These are phyloP conservation scores for Mucuna pruriens DNA, from an alignment of 306 rosid genomes.

Conservation along the genomic window DNA sequence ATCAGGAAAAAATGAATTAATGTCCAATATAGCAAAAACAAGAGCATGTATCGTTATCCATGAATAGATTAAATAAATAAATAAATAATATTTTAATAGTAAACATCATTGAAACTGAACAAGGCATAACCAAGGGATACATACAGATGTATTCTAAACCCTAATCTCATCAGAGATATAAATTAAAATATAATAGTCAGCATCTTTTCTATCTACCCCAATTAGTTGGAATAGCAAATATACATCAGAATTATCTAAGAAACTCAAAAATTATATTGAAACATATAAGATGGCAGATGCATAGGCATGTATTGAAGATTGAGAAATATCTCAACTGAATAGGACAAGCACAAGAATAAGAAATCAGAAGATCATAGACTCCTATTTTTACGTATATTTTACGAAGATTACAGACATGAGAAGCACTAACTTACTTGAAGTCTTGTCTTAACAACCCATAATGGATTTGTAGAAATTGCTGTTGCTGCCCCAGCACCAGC, in stretches of 20 bases:
- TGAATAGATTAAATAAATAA: background rate
- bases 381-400: background rate
- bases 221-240: conserved; percentile 11
- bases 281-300: conserved; percentile 10
- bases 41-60: conserved; percentile 7
- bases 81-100: background rate
- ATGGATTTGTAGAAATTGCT: conserved; percentile 82
- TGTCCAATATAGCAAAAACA: conserved; percentile 8
- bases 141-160: background rate
- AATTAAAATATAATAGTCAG: background rate
- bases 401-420: conserved; percentile 6
- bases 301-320: conserved; percentile 21
- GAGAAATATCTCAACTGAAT: background rate
- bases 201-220: conserved; percentile 6
- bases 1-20: conserved; percentile 38
- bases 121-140: background rate
- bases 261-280: background rate
- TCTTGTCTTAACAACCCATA: conserved; percentile 99
- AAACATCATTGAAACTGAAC: conserved; percentile 19
- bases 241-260: background rate
- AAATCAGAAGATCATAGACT: background rate
- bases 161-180: conserved; percentile 1
- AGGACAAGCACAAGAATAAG: background rate
- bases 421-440: conserved; percentile 79
- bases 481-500: conserved; percentile 98